Conservation (phyloP, 169 alveolate genomes). For the Eimeria maxima region DNA sequence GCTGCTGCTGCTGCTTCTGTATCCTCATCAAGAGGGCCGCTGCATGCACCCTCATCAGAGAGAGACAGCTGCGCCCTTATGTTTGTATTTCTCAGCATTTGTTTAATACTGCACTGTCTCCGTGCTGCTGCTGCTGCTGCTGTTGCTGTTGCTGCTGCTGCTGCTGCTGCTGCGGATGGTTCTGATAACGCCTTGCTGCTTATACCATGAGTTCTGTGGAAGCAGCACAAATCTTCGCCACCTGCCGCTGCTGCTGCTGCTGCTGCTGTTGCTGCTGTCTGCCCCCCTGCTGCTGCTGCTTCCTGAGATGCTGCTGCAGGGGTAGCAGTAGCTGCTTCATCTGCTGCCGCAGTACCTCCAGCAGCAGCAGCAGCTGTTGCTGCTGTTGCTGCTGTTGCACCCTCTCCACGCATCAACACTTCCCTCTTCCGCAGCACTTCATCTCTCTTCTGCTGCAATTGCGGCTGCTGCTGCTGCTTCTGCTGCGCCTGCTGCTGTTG, state of each 20-base stretch:
- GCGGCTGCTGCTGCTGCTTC: background rate
- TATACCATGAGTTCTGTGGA: background rate
- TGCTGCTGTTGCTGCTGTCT: conserved; percentile 22
- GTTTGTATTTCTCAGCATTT: background rate
- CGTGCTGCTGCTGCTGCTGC: background rate
- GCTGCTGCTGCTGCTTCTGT: conserved; percentile 33
- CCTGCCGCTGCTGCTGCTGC: conserved; percentile 31
- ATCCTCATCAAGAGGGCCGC: background rate
- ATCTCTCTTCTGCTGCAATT: background rate
- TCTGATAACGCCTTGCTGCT: background rate
- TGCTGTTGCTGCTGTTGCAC: conserved; percentile 50
- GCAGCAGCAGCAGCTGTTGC: conserved; percentile 15
- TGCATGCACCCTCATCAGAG: background rate
- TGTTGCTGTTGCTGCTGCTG: conserved; percentile 19
- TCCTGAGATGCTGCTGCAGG: conserved; percentile 11
- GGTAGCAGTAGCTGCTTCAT: background rate
- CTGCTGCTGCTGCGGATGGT: conserved; percentile 28
- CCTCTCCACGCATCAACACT: background rate
- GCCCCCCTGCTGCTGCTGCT: background rate
- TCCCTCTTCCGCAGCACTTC: too few species aligned
- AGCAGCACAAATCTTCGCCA: conserved; percentile 12
- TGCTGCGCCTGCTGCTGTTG: background rate
- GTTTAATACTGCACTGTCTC: conserved; percentile 10
- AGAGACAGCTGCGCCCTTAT: conserved; percentile 22
- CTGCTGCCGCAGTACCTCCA: conserved; percentile 31